Conservation (phyloP, 257 asterid genomes). For the Ilex asprella region DNA sequence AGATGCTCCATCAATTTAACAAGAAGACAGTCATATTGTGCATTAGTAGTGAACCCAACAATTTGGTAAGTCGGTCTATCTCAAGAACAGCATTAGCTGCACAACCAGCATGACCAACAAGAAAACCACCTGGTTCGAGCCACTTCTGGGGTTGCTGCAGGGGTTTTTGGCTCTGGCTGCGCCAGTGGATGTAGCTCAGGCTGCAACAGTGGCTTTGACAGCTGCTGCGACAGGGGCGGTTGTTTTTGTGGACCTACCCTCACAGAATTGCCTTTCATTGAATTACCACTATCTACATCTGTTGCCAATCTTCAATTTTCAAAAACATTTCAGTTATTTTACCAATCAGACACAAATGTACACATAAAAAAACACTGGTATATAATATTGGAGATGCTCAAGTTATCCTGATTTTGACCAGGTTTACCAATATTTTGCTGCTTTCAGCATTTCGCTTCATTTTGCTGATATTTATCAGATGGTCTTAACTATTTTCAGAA, state of each 20-base stretch:
- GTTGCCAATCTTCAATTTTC: constrained; percentile 21
- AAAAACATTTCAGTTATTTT: not conserved
- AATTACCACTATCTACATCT: constrained; percentile 18
- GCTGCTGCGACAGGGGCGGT: not conserved
- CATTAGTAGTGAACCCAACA: not conserved
- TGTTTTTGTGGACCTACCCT: constrained; percentile 5
- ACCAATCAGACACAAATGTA: not conserved
- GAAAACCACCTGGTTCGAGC: constrained; percentile 25
- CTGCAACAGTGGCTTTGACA: not conserved
- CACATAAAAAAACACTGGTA: not conserved
- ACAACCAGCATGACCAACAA: constrained; percentile 21
- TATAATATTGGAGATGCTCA: too few relatives aligned
- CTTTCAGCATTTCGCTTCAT: too few relatives aligned
- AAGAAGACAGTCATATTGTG: not conserved
- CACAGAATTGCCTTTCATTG: constrained; percentile 11
- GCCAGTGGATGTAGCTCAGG: constrained; percentile 4
- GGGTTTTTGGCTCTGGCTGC: constrained; percentile 3
- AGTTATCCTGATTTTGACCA: too few relatives aligned
- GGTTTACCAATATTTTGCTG: too few relatives aligned
- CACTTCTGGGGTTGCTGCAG: constrained; percentile 12
- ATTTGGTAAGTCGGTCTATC: not conserved
- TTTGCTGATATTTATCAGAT: too few relatives aligned
- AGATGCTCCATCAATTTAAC: too few relatives aligned
- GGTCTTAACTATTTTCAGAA: too few relatives aligned
- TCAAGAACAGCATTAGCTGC: not conserved